phyloP scores from a whole-genome alignment of 495 filamentous ascomycete species.

The Bryoglossum gracile region DNA sequence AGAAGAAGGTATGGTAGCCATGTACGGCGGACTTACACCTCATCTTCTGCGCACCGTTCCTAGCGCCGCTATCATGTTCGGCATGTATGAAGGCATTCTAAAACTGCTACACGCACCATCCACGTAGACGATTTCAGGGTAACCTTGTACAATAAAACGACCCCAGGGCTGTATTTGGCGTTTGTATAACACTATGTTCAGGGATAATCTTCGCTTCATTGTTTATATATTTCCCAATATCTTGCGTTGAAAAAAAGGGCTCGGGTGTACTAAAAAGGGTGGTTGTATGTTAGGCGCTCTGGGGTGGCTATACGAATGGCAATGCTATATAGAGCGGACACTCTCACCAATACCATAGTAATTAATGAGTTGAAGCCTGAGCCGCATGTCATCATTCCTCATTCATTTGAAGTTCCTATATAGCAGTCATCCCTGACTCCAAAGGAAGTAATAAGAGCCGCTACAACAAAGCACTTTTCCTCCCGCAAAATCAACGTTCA shows the following conservation, averaged over 20 bases:
- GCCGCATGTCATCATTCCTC: too few species aligned
- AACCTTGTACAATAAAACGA: slow-evolving; percentile 13
- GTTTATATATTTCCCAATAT: too few species aligned
- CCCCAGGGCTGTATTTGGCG: not conserved
- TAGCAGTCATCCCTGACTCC: too few species aligned
- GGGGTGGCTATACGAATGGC: not conserved
- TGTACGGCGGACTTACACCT: slow-evolving; percentile 83
- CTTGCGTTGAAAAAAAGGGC: too few species aligned
- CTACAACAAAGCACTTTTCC: slow-evolving; percentile 18
- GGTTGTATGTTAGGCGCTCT: not conserved
- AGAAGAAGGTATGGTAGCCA: slow-evolving; percentile 71
- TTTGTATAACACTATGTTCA: slow-evolving; percentile 19
- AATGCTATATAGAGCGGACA: too few species aligned
- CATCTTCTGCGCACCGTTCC: slow-evolving; percentile 84
- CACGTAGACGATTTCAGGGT: slow-evolving; percentile 4
- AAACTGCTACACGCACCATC: slow-evolving; percentile 29
- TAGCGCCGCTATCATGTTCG: slow-evolving; percentile 85
- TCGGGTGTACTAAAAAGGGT: slow-evolving; percentile 1
- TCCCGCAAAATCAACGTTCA: too few species aligned
- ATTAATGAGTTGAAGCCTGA: not conserved
- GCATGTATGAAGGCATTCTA: slow-evolving; percentile 80
- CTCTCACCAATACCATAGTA: not conserved
- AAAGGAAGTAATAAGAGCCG: too few species aligned
- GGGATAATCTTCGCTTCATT: slow-evolving; percentile 14
- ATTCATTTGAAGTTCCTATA: too few species aligned